Conservation (phyloP, 805 yeast species). For the Schwanniomyces pseudopolymorphus region DNA sequence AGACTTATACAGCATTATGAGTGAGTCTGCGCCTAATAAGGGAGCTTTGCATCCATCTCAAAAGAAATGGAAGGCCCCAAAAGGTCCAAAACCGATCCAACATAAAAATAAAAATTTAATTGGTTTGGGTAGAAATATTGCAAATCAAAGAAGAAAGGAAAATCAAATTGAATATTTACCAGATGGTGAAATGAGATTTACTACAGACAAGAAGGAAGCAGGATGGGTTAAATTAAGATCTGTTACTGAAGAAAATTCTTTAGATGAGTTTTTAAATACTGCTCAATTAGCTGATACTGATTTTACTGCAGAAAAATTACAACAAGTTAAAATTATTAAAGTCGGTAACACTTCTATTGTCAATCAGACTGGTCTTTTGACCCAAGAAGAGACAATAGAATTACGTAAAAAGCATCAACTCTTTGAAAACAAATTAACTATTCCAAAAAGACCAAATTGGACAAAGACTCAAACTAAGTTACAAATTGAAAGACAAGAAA, state of each 20-base stretch:
- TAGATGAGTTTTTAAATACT: constrained; percentile 92
- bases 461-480: constrained; percentile 62
- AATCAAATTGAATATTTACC: constrained; percentile 71
- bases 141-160: constrained; percentile 68
- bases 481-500: constrained; percentile 83
- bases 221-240: constrained; percentile 89
- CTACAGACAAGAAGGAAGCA: constrained; percentile 82
- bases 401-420: constrained; percentile 62
- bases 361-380: constrained; percentile 49
- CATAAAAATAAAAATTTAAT: constrained; percentile 80
- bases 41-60: constrained; percentile 45
- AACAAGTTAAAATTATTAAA: constrained; percentile 80
- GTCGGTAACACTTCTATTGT: constrained; percentile 53
- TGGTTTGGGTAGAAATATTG: constrained; percentile 83
- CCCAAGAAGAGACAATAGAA: constrained; percentile 63
- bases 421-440: constrained; percentile 69
- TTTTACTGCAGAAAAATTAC: constrained; percentile 86
- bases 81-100: constrained; percentile 88
- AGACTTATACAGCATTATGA: constrained; percentile 9
- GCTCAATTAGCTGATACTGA: constrained; percentile 96
- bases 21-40: constrained; percentile 28
- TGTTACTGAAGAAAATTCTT: constrained; percentile 89
- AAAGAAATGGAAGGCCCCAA: constrained; percentile 84
- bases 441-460: constrained; percentile 95
- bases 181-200: constrained; percentile 86